phyloP scores from a whole-genome alignment of 768 basidiomycete species.

The Cystofilobasidium macerans region DNA sequence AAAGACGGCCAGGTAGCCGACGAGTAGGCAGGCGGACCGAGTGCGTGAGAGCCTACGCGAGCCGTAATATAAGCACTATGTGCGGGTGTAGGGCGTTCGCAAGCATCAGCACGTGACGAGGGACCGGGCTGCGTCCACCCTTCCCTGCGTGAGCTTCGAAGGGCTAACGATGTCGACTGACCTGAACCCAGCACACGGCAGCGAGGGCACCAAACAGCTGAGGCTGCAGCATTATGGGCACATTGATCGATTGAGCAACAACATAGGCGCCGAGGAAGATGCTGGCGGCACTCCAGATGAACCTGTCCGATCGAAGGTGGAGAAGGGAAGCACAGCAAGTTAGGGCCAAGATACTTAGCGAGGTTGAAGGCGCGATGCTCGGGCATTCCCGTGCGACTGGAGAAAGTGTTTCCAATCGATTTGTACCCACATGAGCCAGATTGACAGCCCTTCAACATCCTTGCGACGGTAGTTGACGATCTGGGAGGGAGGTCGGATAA shows the following conservation, averaged over 20 bases:
- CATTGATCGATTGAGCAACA: constrained; percentile 54
- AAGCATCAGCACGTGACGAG: too few species aligned
- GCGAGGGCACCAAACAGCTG: constrained; percentile 49
- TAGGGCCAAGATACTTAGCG: not conserved
- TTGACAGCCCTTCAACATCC: constrained; percentile 58
- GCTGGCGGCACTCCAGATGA: constrained; percentile 51
- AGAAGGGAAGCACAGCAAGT: not conserved
- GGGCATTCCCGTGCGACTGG: constrained; percentile 27
- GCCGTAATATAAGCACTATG: constrained; percentile 61
- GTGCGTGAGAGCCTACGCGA: constrained; percentile 38
- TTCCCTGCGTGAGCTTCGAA: not conserved
- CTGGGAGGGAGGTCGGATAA: too few species aligned
- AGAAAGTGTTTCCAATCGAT: not conserved
- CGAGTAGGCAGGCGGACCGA: constrained; percentile 38
- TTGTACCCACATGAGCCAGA: constrained; percentile 49
- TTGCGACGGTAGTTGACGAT: constrained; percentile 61
- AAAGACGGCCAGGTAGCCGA: constrained; percentile 42
- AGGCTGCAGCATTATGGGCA: constrained; percentile 51
- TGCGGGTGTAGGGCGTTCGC: constrained; percentile 44
- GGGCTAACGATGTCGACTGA: not conserved
- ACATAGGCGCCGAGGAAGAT: constrained; percentile 59
- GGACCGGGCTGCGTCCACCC: too few species aligned
- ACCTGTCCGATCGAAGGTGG: constrained; percentile 1
- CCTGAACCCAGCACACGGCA: constrained; percentile 40
- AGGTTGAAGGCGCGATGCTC: not conserved